Evolutionary conservation across 768 basidiomycete species (phyloP).

Genomic region (Termitomyces sp.): DNA sequence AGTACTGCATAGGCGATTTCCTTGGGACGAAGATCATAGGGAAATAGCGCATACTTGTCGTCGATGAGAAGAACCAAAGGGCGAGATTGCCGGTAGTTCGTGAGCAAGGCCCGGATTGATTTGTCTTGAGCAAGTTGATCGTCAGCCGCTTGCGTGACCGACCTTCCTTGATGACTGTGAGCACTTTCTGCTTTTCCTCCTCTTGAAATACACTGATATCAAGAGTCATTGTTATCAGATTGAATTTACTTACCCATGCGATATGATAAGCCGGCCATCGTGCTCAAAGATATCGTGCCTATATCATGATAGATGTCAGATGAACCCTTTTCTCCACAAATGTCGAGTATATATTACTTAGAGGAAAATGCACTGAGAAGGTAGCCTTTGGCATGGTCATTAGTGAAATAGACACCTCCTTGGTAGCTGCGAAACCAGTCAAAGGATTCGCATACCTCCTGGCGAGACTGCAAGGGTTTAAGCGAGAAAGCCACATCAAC

Average conservation of each 20-base stretch:
- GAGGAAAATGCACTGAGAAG: slow-evolving; percentile 70
- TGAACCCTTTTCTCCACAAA: not conserved
- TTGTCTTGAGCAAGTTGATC: slow-evolving; percentile 69
- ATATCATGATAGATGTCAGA: slow-evolving; percentile 4
- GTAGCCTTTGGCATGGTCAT: slow-evolving; percentile 68
- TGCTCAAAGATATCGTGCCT: slow-evolving; percentile 71
- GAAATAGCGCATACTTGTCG: slow-evolving; percentile 70
- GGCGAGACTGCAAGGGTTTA: slow-evolving; percentile 53
- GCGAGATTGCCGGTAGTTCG: slow-evolving; percentile 46
- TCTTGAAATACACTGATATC: slow-evolving; percentile 1
- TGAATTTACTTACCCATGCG: slow-evolving; percentile 64
- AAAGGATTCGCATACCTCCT: slow-evolving; percentile 80
- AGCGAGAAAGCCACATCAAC: not conserved
- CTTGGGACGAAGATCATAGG: slow-evolving; percentile 53
- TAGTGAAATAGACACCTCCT: slow-evolving; percentile 67
- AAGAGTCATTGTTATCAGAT: not conserved
- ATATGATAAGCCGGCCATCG: slow-evolving; percentile 69
- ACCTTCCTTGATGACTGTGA: slow-evolving; percentile 37
- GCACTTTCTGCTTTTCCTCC: slow-evolving; percentile 68
- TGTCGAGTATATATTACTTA: slow-evolving; percentile 34
- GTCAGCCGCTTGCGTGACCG: slow-evolving; percentile 39
- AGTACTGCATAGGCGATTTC: slow-evolving; percentile 50
- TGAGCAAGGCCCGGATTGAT: slow-evolving; percentile 67
- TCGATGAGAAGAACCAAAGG: slow-evolving; percentile 74
- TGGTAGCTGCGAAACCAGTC: slow-evolving; percentile 77